Conservation (phyloP, 805 yeast species). For the Ogataea corticis region DNA sequence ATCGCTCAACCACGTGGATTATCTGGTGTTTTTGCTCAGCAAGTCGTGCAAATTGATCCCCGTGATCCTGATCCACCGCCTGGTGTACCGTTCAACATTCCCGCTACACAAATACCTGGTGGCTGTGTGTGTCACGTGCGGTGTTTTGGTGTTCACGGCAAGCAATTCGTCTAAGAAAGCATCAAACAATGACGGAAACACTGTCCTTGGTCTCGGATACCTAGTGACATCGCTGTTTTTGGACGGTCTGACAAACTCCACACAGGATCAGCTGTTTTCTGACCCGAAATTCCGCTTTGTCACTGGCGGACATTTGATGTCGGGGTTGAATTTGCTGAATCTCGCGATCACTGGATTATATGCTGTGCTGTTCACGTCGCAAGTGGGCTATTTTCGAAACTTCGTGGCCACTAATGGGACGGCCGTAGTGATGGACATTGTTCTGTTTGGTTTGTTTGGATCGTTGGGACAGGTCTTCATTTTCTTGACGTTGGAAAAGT, state of each 20-base stretch:
- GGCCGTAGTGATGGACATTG: constrained; percentile 55
- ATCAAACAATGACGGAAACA: constrained; percentile 41
- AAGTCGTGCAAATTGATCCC: constrained; percentile 94
- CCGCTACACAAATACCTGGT: constrained; percentile 77
- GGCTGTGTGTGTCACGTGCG: constrained; percentile 74
- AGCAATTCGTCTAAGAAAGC: constrained; percentile 22
- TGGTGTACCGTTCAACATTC: constrained; percentile 68
- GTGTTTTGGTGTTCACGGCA: constrained; percentile 77
- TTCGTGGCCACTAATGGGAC: constrained; percentile 54
- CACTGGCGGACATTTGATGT: constrained; percentile 89
- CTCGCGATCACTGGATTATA: constrained; percentile 50
- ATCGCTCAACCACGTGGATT: constrained; percentile 80
- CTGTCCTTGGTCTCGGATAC: constrained; percentile 58
- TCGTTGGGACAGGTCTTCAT: constrained; percentile 94
- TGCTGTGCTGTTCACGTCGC: constrained; percentile 46
- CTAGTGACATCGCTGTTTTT: constrained; percentile 65
- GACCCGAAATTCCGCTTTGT: constrained; percentile 40
- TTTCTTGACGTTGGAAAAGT: constrained; percentile 77
- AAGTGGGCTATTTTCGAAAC: constrained; percentile 46
- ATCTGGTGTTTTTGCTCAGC: constrained; percentile 79
- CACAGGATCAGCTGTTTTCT: constrained; percentile 83
- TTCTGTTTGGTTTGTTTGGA: constrained; percentile 74
- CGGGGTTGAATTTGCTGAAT: constrained; percentile 54
- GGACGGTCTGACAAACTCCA: constrained; percentile 91
- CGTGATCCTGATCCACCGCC: constrained; percentile 80